Percentiles rank a stretch among this genome's conserved stretches.
phyloP scores from a whole-genome alignment of 352 stramenopile species.

The Globisporangium viniferum region DNA sequence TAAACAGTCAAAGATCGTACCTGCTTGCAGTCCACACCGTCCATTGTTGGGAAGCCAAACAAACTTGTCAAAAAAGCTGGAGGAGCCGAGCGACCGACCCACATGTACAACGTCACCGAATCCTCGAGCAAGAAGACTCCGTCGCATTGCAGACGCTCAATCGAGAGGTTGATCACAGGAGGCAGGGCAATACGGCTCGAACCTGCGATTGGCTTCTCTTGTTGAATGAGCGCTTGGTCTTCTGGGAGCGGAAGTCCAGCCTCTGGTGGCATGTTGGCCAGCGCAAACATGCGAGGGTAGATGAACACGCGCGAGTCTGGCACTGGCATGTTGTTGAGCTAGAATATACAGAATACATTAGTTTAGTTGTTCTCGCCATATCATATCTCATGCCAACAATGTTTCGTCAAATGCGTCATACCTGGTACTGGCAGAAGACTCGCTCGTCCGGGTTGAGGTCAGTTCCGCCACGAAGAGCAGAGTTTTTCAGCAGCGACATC shows the following conservation, averaged over 20 bases:
- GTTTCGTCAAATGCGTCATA: constrained; percentile 20
- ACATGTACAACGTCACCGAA: constrained; percentile 94
- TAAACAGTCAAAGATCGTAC: constrained; percentile 21
- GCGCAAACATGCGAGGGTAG: constrained; percentile 96
- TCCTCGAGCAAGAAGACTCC: constrained; percentile 98
- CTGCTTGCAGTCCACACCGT: constrained; percentile 91
- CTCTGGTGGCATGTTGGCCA: constrained; percentile 90
- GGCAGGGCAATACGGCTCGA: constrained; percentile 84
- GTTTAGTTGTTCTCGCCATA: not conserved
- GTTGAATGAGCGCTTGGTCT: constrained; percentile 26
- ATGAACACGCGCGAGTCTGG: constrained; percentile 91
- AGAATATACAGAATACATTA: constrained; percentile 3
- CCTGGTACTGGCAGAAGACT: constrained; percentile 89
- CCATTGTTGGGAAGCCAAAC: constrained; percentile 93
- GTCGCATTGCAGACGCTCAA: constrained; percentile 91
- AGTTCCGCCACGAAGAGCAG: constrained; percentile 94
- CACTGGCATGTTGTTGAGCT: constrained; percentile 94
- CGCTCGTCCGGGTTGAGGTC: constrained; percentile 97
- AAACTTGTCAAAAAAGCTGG: constrained; percentile 87
- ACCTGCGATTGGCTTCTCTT: constrained; percentile 56
- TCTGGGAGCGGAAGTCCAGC: constrained; percentile 75
- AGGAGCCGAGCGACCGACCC: constrained; percentile 92
- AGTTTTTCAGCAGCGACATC: constrained; percentile 98
- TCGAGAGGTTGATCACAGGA: constrained; percentile 92
- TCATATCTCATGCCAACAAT: not conserved